Conservation (phyloP, 2,329 filamentous ascomycete genomes). For the Fusarium continuum region DNA sequence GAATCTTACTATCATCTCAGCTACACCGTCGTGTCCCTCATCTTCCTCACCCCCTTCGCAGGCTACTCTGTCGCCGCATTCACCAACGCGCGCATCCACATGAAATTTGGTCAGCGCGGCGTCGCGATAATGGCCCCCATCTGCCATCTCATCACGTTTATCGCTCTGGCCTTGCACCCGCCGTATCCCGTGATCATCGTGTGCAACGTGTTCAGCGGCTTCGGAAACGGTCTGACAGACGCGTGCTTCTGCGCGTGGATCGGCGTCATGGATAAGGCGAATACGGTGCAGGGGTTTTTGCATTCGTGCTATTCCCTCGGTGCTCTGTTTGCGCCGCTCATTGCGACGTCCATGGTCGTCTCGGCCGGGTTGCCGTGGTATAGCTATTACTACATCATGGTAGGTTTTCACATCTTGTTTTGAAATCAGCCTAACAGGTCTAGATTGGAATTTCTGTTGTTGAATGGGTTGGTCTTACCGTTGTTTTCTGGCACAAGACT, state of each 20-base stretch:
- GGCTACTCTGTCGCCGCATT: conserved; percentile 71
- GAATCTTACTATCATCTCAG: conserved; percentile 68
- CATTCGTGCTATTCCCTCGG: conserved; percentile 74
- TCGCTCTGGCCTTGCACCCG: conserved; percentile 68
- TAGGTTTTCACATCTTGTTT: conserved; percentile 49
- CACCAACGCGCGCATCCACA: conserved; percentile 68
- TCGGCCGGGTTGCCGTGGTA: conserved; percentile 70
- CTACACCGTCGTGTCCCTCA: conserved; percentile 68
- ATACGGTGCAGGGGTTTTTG: conserved; percentile 72
- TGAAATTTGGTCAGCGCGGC: conserved; percentile 70
- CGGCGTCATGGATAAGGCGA: conserved; percentile 73
- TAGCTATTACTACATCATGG: conserved; percentile 76
- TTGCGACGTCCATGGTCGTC: conserved; percentile 74
- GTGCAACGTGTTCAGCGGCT: conserved; percentile 69
- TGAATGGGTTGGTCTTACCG: conserved; percentile 61
- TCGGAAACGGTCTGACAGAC: conserved; percentile 72
- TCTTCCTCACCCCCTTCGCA: conserved; percentile 70
- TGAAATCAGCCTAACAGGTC: not conserved
- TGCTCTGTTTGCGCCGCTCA: conserved; percentile 69
- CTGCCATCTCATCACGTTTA: conserved; percentile 69
- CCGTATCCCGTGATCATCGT: conserved; percentile 71
- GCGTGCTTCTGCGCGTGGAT: conserved; percentile 61
- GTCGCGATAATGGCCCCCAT: conserved; percentile 69
- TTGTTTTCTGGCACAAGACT: conserved; percentile 69
- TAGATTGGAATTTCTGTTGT: conserved; percentile 59